Percentiles rank a stretch among this genome's conserved stretches.
Evolutionary conservation across 257 asterid species (phyloP).

Genomic region (Osmanthus fragrans): DNA sequence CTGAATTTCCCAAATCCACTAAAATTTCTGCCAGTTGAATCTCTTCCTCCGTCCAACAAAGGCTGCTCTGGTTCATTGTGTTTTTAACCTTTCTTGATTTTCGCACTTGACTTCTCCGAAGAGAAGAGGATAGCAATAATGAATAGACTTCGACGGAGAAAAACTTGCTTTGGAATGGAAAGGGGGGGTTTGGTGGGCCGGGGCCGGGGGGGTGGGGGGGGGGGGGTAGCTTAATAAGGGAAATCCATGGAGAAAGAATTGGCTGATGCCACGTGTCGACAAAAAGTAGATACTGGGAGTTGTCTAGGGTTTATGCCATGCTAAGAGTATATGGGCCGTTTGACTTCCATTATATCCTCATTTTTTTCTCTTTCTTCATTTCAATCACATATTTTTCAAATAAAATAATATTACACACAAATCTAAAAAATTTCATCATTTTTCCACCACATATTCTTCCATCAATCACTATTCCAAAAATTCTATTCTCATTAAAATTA

Average conservation of each 20-base stretch:
- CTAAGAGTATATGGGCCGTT: too few relatives aligned
- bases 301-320: slow-evolving; percentile 46
- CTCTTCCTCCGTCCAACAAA: slow-evolving; percentile 37
- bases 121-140: neutral
- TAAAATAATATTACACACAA: too few relatives aligned
- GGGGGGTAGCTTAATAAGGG: neutral
- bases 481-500: too few relatives aligned
- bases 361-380: too few relatives aligned
- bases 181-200: neutral
- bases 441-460: too few relatives aligned
- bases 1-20: slow-evolving; percentile 29
- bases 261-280: slow-evolving; percentile 59
- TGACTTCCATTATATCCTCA: too few relatives aligned
- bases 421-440: too few relatives aligned
- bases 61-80: slow-evolving; percentile 27
- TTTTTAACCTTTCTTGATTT: neutral
- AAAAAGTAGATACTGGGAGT: slow-evolving; percentile 33
- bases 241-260: slow-evolving; percentile 31
- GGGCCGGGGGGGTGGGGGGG: too few relatives aligned
- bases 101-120: neutral
- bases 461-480: too few relatives aligned
- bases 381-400: too few relatives aligned
- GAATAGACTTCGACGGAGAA: neutral
- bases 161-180: neutral
- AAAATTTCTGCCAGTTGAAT: slow-evolving; percentile 39